phyloP scores from a whole-genome alignment of 1,284 basidiomycete species.

The Albatrellus sp. region DNA sequence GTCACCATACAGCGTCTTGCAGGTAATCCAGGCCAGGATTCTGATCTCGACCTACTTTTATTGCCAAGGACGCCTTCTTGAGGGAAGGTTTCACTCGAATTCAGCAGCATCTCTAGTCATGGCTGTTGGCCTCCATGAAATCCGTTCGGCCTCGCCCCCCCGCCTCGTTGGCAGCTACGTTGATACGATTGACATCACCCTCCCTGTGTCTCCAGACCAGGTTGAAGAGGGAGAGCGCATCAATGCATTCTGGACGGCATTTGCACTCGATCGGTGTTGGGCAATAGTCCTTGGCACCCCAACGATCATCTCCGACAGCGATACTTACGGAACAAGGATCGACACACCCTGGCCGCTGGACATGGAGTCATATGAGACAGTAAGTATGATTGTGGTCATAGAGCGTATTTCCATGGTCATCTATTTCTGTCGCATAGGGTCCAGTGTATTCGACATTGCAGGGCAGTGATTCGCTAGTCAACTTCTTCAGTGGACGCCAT shows the following conservation, averaged over 20 bases:
- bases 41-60: slow-evolving; percentile 63
- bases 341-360: slow-evolving; percentile 29
- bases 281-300: slow-evolving; percentile 26
- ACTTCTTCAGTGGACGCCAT: slow-evolving; percentile 10
- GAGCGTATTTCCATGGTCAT: no score
- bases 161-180: no score
- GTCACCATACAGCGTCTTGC: slow-evolving; percentile 43
- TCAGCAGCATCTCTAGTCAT: slow-evolving; percentile 55
- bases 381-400: no score
- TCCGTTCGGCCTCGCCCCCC: no score
- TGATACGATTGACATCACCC: no score
- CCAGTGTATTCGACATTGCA: slow-evolving; percentile 11
- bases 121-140: slow-evolving; percentile 55
- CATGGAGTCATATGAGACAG: slow-evolving; percentile 23
- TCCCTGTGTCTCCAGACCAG: slow-evolving; percentile 41
- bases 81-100: slow-evolving; percentile 62
- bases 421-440: slow-evolving; percentile 13
- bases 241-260: slow-evolving; percentile 30
- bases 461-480: slow-evolving; percentile 9
- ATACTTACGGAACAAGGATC: slow-evolving; percentile 23
- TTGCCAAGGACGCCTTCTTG: slow-evolving; percentile 56
- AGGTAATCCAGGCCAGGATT: slow-evolving; percentile 63
- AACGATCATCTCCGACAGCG: slow-evolving; percentile 25
- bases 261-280: slow-evolving; percentile 29
- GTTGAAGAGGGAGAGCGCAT: slow-evolving; percentile 30